These are phyloP conservation scores for Vicia sativa DNA, from an alignment of 306 rosid species.

Conservation along the genomic window DNA sequence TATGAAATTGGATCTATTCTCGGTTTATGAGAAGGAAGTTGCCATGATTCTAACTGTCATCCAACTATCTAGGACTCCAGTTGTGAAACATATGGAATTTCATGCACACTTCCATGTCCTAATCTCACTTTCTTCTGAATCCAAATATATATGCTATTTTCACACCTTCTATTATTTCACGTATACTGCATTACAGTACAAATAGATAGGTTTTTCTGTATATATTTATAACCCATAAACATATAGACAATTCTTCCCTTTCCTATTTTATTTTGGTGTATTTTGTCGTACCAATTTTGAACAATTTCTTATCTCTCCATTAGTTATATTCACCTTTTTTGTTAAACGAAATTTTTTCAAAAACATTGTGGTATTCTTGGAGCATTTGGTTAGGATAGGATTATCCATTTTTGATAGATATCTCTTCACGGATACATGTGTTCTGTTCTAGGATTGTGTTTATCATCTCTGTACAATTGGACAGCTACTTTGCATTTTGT, in stretches of 20 bases:
- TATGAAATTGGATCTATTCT: not conserved
- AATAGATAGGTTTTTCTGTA: not conserved
- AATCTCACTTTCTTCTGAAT: not conserved
- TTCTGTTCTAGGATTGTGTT: constrained; percentile 3
- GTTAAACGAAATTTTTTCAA: not conserved
- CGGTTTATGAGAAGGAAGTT: too few relatives aligned
- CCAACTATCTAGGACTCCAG: not conserved
- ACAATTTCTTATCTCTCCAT: not conserved
- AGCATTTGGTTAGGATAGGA: not conserved
- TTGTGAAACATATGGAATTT: not conserved
- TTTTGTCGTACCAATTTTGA: not conserved
- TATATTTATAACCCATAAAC: not conserved
- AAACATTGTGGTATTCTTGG: not conserved
- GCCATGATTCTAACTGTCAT: not conserved
- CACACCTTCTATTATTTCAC: not conserved
- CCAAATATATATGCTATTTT: not conserved
- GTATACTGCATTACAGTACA: not conserved
- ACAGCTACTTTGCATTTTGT: constrained; percentile 17
- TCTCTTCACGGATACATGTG: not conserved
- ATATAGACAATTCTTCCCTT: not conserved
- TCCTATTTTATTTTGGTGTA: not conserved
- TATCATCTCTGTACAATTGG: constrained; percentile 27
- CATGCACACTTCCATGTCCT: not conserved
- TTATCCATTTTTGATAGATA: not conserved
- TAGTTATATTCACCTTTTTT: not conserved